Evolutionary conservation across 1,284 basidiomycete genomes (phyloP).

Genomic region (Pseudozyma sp.): DNA sequence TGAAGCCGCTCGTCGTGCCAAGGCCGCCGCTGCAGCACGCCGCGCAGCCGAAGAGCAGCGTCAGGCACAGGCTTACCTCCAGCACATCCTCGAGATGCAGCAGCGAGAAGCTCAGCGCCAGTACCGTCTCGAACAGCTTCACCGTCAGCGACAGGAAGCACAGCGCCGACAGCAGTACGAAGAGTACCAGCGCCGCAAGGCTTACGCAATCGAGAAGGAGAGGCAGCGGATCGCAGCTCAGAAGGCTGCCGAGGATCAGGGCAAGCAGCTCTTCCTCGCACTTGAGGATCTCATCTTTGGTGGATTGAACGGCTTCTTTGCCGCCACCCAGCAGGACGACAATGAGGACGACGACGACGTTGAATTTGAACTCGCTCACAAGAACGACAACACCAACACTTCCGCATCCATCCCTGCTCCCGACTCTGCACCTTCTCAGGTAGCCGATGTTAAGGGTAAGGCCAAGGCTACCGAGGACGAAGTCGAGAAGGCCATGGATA

Average conservation of each 20-base stretch:
- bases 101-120: constrained; percentile 43
- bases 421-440: constrained; percentile 10
- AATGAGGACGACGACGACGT: constrained; percentile 20
- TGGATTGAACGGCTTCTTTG: constrained; percentile 32
- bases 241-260: constrained; percentile 33
- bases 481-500: constrained; percentile 23
- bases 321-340: constrained; percentile 18
- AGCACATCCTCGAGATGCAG: constrained; percentile 44
- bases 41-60: constrained; percentile 43
- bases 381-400: constrained; percentile 20
- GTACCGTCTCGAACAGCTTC: constrained; percentile 43
- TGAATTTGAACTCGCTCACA: constrained; percentile 28
- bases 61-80: constrained; percentile 39
- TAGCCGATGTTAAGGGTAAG: constrained; percentile 38
- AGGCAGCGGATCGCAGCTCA: constrained; percentile 34
- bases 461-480: constrained; percentile 34
- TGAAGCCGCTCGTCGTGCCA: constrained; percentile 35
- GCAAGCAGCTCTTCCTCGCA: constrained; percentile 43
- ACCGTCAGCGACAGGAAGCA: constrained; percentile 43
- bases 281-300: constrained; percentile 47
- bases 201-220: constrained; percentile 45
- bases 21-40: constrained; percentile 32
- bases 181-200: constrained; percentile 51
- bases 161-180: constrained; percentile 40
- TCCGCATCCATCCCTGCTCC: neutral